Evolutionary conservation across 2,329 filamentous ascomycete genomes (phyloP).

Genomic region (Aspergillus niger): DNA sequence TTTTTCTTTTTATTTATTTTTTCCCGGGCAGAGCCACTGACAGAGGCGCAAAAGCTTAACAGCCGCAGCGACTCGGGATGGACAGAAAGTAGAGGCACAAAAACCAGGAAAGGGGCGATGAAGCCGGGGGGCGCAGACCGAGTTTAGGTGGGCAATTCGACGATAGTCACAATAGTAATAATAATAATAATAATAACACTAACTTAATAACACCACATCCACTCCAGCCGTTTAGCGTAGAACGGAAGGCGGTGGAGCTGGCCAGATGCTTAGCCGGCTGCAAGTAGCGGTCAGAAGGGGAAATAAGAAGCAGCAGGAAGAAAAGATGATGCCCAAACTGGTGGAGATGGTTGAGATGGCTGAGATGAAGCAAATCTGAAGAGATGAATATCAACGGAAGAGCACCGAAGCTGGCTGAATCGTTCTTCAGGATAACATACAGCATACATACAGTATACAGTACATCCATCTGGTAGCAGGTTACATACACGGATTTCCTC

Average conservation of each 20-base stretch:
- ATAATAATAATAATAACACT: background rate
- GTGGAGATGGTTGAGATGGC: no score
- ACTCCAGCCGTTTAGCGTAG: background rate
- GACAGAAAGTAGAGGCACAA: background rate
- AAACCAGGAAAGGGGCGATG: background rate
- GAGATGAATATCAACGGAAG: no score
- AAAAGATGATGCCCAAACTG: no score
- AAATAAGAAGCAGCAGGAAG: no score
- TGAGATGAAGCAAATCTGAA: no score
- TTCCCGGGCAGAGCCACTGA: background rate
- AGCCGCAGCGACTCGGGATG: background rate
- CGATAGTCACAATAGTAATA: constrained; percentile 1
- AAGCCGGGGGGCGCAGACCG: background rate
- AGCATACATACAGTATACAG: background rate
- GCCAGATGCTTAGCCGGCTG: background rate
- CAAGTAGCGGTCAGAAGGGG: background rate
- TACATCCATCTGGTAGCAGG: background rate
- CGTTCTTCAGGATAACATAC: no score
- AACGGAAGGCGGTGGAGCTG: constrained; percentile 1
- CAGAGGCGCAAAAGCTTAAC: constrained; percentile 7
- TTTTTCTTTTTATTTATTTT: background rate
- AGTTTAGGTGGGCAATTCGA: background rate
- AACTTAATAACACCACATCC: background rate
- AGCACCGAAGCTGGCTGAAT: no score
- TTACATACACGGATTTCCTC: background rate